These are phyloP conservation scores for Trichoderma erinaceum DNA, from an alignment of 495 filamentous ascomycete genomes.

Conservation along the genomic window DNA sequence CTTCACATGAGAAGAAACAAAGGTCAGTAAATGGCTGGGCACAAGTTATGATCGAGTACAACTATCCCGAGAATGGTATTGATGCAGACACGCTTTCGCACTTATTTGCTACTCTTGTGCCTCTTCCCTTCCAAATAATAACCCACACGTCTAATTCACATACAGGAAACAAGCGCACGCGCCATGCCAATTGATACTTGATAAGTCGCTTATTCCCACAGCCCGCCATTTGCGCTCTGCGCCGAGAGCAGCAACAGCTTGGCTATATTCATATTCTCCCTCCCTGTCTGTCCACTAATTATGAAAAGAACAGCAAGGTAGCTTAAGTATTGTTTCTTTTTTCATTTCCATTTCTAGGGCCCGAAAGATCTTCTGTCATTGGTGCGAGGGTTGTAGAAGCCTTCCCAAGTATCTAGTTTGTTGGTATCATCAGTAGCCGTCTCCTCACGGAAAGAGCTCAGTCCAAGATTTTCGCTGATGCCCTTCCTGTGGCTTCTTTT, in stretches of 20 bases:
- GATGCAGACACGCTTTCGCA: conserved; percentile 4
- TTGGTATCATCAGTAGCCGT: neutral
- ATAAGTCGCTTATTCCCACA: neutral
- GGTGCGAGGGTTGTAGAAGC: conserved; percentile 4
- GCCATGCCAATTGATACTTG: conserved; percentile 1
- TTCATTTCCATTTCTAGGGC: neutral
- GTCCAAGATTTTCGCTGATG: neutral
- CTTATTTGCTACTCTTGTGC: conserved; percentile 3
- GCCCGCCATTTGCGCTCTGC: neutral
- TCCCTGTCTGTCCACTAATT: neutral
- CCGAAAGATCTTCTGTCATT: conserved; percentile 1
- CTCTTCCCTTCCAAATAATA: neutral
- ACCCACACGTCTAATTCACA: conserved; percentile 6
- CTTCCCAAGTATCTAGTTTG: conserved; percentile 2
- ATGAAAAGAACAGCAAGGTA: neutral
- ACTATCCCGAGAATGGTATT: neutral
- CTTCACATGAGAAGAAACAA: neutral
- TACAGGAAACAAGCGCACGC: conserved; percentile 1
- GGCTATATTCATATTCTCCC: neutral
- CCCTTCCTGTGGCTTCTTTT: neutral
- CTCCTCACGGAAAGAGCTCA: neutral
- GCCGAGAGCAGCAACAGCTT: neutral
- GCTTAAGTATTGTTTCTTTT: neutral
- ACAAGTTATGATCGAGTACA: conserved; percentile 3
- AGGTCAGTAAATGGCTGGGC: neutral